Base-by-base conservation (phyloP, 331 rosid species). In the Phaseolus coccineus region DNA sequence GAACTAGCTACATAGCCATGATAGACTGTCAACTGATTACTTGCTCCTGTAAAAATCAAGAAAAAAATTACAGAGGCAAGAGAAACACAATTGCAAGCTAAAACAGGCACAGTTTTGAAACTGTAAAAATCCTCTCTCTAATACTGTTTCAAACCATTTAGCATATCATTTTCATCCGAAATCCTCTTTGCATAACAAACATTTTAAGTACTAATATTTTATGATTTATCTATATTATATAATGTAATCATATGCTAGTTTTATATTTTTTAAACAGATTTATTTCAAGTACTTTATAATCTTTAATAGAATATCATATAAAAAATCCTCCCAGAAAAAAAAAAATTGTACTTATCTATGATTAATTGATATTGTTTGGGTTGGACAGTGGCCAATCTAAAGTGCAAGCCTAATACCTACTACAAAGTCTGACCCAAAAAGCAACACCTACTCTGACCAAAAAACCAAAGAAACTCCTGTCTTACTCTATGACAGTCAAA, bases 1-100 rank as follows among this genome's bases (percentile, higher is more conserved):
- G 98, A 92, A 85, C 98, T 95, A 73, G 97, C 94, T 65, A 87
- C 68, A 80, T 88, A 92, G 81, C 91, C 95, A 85, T 95, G 98
- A 86, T 91, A 81, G 55, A 87, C 98, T 74, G 81, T 78, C 82
- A 87, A 82, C 81, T 79, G 91, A 78, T 83, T 80, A 81, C 83
- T 76, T 30, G 83, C 69, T 59, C 89, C 98, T 94, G 80, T 19
- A 69, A 68, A 76, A 78, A 83, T 57, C 56, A 46, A 19, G 64
- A 65, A 70, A 44, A 71, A 81, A 53, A 48, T 68, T 40, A 50
- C 66, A 78, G 63, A 37, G 44, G 57, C 39, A 81, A 42, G 28
- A 78, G 53, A 64, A 46, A 71, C 25, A 68, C 44, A 5, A 42
- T 66, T 66, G 61, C 30, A 64, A 58, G 14, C 40, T 56, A 64